Percentiles rank a stretch among this genome's conserved stretches.
Evolutionary conservation across 768 basidiomycete genomes (phyloP).

Genomic region (Chalciporus sphaerocephalus): DNA sequence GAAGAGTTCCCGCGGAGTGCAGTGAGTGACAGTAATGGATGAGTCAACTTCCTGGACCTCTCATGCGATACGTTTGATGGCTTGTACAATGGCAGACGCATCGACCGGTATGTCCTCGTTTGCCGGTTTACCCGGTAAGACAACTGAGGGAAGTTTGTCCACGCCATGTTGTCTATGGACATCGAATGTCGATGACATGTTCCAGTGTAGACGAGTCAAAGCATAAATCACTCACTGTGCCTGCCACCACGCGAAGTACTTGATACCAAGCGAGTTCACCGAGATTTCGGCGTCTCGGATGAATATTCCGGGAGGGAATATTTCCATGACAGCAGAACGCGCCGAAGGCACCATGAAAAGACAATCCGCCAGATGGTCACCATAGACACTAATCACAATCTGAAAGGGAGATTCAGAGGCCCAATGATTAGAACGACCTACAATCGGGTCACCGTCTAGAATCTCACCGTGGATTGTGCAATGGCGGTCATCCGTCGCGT

Average conservation of each 20-base stretch:
- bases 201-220: not conserved
- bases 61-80: conserved; percentile 27
- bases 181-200: not conserved
- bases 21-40: not conserved
- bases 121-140: conserved; percentile 21
- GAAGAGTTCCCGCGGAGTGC: not conserved
- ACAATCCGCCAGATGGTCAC: conserved; percentile 60
- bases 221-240: conserved; percentile 25
- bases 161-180: conserved; percentile 34
- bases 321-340: conserved; percentile 66
- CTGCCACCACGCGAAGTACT: conserved; percentile 58
- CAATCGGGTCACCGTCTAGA: conserved; percentile 6
- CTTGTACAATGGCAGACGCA: conserved; percentile 37
- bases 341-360: conserved; percentile 63
- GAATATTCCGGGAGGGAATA: conserved; percentile 68
- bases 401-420: conserved; percentile 27
- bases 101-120: conserved; percentile 35
- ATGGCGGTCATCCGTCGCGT: conserved; percentile 60
- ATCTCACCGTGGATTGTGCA: conserved; percentile 60
- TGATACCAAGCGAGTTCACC: conserved; percentile 47
- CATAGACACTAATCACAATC: conserved; percentile 60
- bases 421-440: conserved; percentile 1
- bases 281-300: conserved; percentile 58
- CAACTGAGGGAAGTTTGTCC: conserved; percentile 33
- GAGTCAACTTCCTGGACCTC: not conserved